Percentiles rank a stretch among this genome's conserved stretches.
Conservation (phyloP, 768 basidiomycete species). For the Candolleomyces eurysporus region DNA sequence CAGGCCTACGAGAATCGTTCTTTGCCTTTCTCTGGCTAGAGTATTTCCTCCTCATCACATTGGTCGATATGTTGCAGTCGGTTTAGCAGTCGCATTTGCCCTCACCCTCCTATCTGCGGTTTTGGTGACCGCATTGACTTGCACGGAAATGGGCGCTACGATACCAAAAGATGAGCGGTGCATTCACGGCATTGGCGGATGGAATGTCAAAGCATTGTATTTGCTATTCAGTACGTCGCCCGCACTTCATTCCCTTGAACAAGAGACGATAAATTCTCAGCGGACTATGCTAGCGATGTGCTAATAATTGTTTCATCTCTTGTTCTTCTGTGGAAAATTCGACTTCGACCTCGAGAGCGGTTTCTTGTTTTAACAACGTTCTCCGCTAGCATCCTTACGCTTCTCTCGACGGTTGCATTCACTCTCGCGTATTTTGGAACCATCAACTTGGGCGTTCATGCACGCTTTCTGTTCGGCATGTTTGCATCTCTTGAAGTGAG, state of each 20-base stretch:
- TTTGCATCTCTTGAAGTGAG: not conserved
- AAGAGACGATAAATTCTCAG: not conserved
- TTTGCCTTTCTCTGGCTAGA: not conserved
- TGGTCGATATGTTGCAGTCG: not conserved
- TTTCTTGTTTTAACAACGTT: not conserved
- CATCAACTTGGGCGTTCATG: not conserved
- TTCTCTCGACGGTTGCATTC: not conserved
- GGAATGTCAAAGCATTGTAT: not conserved
- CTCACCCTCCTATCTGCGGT: not conserved
- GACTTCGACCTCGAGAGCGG: not conserved
- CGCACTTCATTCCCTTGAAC: too few relatives aligned
- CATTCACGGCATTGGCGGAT: not conserved
- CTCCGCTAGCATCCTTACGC: not conserved
- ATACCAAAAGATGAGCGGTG: not conserved
- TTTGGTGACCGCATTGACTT: not conserved
- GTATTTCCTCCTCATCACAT: not conserved
- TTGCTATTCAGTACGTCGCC: not conserved
- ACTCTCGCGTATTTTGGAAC: not conserved
- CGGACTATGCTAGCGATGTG: not conserved
- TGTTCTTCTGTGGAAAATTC: not conserved
- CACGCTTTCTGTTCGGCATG: not conserved
- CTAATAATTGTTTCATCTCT: not conserved
- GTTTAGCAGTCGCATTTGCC: not conserved
- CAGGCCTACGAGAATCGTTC: not conserved
- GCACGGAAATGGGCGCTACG: not conserved